Conservation (phyloP, 495 filamentous ascomycete species). For the Penicillium daleae region DNA sequence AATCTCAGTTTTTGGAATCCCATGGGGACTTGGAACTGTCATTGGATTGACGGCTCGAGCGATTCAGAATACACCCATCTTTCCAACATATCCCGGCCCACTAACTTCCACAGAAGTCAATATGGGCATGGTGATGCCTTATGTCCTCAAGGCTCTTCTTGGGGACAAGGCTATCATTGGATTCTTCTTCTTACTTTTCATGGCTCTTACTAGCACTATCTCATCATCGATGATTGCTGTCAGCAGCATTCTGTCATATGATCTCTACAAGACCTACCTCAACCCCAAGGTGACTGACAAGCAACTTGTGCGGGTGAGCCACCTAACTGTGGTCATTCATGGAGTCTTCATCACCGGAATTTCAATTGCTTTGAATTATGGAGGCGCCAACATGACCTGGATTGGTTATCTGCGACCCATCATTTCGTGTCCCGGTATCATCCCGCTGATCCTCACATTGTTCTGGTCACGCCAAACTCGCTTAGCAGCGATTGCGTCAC, state of each 20-base stretch:
- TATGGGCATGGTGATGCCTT: constrained; percentile 53
- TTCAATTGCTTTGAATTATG: constrained; percentile 43
- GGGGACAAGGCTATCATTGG: constrained; percentile 50
- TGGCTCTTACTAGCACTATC: constrained; percentile 56
- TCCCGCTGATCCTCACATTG: constrained; percentile 41
- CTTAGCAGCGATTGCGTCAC: constrained; percentile 37
- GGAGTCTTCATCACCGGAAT: constrained; percentile 44
- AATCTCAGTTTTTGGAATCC: constrained; percentile 51
- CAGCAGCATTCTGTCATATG: constrained; percentile 50
- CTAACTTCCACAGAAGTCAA: constrained; percentile 48
- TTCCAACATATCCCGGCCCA: constrained; percentile 54
- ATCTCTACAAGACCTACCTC: constrained; percentile 58
- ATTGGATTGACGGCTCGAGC: constrained; percentile 52
- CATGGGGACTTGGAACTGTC: constrained; percentile 55
- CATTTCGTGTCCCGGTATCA: constrained; percentile 43
- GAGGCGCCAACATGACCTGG: constrained; percentile 48
- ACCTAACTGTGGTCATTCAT: constrained; percentile 42
- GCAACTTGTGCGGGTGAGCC: constrained; percentile 40
- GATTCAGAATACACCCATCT: constrained; percentile 50
- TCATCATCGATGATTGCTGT: constrained; percentile 53
- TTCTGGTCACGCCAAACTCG: constrained; percentile 45
- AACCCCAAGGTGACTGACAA: constrained; percentile 47
- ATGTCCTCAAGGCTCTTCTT: constrained; percentile 51
- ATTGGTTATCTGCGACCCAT: constrained; percentile 43
- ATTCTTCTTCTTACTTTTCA: constrained; percentile 58